Evolutionary conservation across 2,329 filamentous ascomycete species (phyloP), one percentile per base, ranked within the genome.

Genomic region (Verticillium zaregamsianum): DNA sequence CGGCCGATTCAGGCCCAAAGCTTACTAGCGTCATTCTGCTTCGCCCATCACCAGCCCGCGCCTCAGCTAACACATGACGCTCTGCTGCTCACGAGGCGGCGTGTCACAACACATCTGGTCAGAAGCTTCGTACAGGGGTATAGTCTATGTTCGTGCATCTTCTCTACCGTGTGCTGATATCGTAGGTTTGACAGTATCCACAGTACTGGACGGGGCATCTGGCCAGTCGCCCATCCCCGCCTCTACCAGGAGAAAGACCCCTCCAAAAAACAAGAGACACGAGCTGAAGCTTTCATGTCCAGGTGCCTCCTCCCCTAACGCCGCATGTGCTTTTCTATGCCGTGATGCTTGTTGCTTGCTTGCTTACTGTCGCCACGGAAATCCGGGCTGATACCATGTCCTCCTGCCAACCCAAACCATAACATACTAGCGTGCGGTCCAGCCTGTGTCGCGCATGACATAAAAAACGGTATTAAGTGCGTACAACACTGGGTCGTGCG

Each of bases 391-490:
- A 14, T 49, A 45, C 59, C 52, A 57, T 60, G 8, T 28, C 52
- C n/a, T 15, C 8, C 14, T 20, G 59, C 28, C 28, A 54, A 33
- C 12, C 20, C 14, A 23, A 33, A 25, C 45, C 45, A 49, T 49
- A 12, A n/a, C 20, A 49, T 11, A 49, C 45, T 15, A 40, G 37
- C 37, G 37, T 15, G 45, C 23, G 45, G 23, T 49, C 45, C 45
- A 49, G 45, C 7, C 45, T n/a, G 20, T 49, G 20, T 14, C 20
- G 45, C 45, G 20, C 20, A 39, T 59, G 28, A 59, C 20, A 61
- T 28, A 31, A 14, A 54, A 63, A 58, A 25, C 11, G 20, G 20
- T 49, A 49, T 58, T 73, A 65, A 57, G 60, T 63, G 28, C 60
- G 45, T 11, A 14, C 20, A 11, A 23, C 23, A n/a, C 11, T 23